Conservation (phyloP, 2,329 filamentous ascomycete genomes). For the Stagonosporopsis rhizophila region DNA sequence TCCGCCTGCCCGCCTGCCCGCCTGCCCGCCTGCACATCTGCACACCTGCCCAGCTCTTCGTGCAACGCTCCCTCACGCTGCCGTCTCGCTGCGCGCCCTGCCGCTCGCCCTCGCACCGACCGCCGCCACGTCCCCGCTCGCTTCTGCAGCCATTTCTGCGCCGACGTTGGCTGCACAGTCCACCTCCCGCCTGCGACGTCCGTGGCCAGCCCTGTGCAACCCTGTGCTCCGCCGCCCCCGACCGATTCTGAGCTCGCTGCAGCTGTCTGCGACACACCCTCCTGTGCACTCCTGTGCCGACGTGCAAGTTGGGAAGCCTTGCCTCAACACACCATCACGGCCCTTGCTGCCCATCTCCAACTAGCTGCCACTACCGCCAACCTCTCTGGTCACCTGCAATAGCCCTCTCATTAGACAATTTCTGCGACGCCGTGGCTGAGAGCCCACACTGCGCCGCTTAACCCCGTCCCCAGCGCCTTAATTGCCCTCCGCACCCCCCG, state of each 20-base stretch:
- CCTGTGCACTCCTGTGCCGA: constrained; percentile 23
- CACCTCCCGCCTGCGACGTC: constrained; percentile 28
- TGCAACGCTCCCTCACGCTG: neutral
- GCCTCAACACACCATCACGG: constrained; percentile 22
- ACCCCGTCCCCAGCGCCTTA: constrained; percentile 7
- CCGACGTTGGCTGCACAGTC: constrained; percentile 32
- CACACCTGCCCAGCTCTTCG: neutral
- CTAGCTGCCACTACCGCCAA: constrained; percentile 22
- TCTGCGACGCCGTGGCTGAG: constrained; percentile 29
- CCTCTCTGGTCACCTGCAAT: constrained; percentile 35
- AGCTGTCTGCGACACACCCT: constrained; percentile 38
- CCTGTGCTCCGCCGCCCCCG: constrained; percentile 29
- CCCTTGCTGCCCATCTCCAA: constrained; percentile 24
- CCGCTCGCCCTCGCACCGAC: constrained; percentile 16
- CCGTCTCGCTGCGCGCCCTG: too few relatives aligned
- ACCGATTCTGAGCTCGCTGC: constrained; percentile 37
- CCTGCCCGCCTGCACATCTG: neutral
- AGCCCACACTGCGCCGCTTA: constrained; percentile 20
- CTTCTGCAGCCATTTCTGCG: constrained; percentile 28
- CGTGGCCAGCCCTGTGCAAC: constrained; percentile 27
- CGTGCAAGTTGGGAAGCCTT: constrained; percentile 24
- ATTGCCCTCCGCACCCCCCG: constrained; percentile 7
- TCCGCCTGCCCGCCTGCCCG: neutral
- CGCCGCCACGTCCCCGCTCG: constrained; percentile 21
- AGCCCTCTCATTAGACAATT: constrained; percentile 19